Conservation (phyloP, 2,329 filamentous ascomycete genomes). For the Aureobasidium sp. region DNA sequence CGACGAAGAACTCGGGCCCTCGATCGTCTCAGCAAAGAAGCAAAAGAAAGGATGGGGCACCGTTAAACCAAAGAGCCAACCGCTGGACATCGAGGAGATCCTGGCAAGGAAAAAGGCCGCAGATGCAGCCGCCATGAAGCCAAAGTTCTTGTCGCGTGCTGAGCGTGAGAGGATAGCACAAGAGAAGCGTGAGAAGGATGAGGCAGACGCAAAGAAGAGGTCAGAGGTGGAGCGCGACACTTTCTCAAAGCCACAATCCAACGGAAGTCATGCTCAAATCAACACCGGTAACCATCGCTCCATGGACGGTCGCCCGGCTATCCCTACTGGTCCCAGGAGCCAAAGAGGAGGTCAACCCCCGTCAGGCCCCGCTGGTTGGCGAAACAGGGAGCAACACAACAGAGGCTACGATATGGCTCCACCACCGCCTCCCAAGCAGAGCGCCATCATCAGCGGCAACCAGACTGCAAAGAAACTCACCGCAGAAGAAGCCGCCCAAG, state of each 20-base stretch:
- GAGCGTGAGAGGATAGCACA: conserved; percentile 73
- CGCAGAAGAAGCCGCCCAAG: conserved; percentile 60
- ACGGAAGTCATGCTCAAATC: conserved; percentile 15
- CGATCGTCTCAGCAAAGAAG: conserved; percentile 29
- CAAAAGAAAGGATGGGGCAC: conserved; percentile 41
- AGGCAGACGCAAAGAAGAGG: conserved; percentile 54
- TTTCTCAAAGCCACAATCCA: conserved; percentile 15
- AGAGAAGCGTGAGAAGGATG: conserved; percentile 69
- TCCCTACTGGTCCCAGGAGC: conserved; percentile 68
- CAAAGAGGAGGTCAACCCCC: conserved; percentile 27
- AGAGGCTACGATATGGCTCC: conserved; percentile 46
- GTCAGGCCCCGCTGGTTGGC: conserved; percentile 39
- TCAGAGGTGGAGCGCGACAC: conserved; percentile 33
- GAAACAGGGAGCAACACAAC: conserved; percentile 31
- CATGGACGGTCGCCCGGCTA: conserved; percentile 24
- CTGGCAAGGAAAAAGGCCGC: conserved; percentile 78
- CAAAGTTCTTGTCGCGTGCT: conserved; percentile 78
- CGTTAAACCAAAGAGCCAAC: conserved; percentile 36
- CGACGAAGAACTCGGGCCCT: conserved; percentile 8
- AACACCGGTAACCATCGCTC: conserved; percentile 12
- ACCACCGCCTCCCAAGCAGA: conserved; percentile 42
- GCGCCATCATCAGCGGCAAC: conserved; percentile 29
- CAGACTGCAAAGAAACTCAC: conserved; percentile 38
- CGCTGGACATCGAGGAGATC: conserved; percentile 79
- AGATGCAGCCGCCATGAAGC: conserved; percentile 77